phyloP scores from a whole-genome alignment of 2,329 filamentous ascomycete genomes.

The Cercospora sesami region DNA sequence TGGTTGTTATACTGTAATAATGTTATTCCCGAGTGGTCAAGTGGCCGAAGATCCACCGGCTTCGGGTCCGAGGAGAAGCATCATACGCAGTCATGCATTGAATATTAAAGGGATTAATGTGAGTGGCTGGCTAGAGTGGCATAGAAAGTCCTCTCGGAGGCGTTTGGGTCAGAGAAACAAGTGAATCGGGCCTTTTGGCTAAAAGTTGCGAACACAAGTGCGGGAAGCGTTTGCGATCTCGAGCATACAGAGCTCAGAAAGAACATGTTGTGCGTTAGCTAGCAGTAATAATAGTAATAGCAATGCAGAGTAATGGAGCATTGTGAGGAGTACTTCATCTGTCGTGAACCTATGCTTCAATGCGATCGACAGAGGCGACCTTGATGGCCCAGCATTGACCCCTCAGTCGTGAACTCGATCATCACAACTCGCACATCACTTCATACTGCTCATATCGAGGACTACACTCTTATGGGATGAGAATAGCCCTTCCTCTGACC shows the following conservation, averaged over 20 bases:
- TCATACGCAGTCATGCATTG: neutral
- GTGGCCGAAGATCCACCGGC: neutral
- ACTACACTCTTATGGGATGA: constrained; percentile 22
- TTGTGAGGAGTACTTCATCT: neutral
- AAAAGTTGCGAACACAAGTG: neutral
- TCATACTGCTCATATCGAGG: neutral
- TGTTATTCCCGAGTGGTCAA: neutral
- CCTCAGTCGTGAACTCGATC: neutral
- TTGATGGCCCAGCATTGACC: neutral
- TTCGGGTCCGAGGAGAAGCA: neutral
- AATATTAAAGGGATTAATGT: neutral
- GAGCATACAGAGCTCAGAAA: neutral
- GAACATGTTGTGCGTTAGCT: neutral
- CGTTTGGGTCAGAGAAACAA: neutral
- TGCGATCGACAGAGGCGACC: neutral
- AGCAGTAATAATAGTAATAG: neutral
- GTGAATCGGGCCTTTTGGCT: neutral
- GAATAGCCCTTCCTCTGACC: constrained; percentile 29
- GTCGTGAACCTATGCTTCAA: neutral
- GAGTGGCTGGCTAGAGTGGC: neutral
- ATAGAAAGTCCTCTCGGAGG: neutral
- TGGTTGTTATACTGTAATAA: neutral
- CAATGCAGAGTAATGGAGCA: neutral
- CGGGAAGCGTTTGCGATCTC: neutral
- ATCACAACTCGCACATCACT: neutral